These are phyloP conservation scores for Trichoderma asperelloides DNA, from an alignment of 495 filamentous ascomycete species.

Conservation along the genomic window DNA sequence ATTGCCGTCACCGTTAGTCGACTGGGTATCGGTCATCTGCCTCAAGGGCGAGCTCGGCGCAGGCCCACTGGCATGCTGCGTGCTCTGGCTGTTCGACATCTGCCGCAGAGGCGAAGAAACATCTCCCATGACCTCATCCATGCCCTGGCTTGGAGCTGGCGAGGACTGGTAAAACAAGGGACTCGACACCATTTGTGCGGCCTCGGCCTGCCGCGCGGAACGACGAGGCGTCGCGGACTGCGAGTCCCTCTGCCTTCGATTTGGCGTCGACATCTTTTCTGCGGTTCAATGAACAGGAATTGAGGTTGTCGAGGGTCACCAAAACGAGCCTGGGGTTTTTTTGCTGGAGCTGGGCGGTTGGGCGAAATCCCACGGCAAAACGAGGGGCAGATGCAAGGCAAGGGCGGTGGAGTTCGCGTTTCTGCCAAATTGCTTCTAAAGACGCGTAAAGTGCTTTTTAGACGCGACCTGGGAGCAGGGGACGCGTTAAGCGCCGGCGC, in stretches of 20 bases:
- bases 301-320: not conserved
- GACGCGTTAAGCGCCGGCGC: not conserved
- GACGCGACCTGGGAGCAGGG: not conserved
- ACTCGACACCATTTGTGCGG: slow-evolving; percentile 55
- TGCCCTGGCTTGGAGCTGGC: slow-evolving; percentile 44
- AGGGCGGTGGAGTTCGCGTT: not conserved
- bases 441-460: slow-evolving; percentile 15
- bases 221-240: slow-evolving; percentile 49
- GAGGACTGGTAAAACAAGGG: slow-evolving; percentile 80
- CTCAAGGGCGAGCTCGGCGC: slow-evolving; percentile 59
- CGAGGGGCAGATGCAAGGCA: slow-evolving; percentile 6
- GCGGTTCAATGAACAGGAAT: slow-evolving; percentile 11
- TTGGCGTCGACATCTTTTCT: slow-evolving; percentile 49
- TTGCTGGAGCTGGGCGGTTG: not conserved
- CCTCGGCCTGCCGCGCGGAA: slow-evolving; percentile 41
- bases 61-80: slow-evolving; percentile 39
- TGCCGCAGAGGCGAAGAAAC: slow-evolving; percentile 43
- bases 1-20: slow-evolving; percentile 22
- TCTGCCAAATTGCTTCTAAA: not conserved
- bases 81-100: slow-evolving; percentile 48
- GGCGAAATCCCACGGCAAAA: not conserved
- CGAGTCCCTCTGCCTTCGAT: slow-evolving; percentile 45
- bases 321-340: not conserved
- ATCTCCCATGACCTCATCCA: slow-evolving; percentile 17
- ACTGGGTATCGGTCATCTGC: slow-evolving; percentile 49